A percentile compares a stretch with the other conserved stretches of the same genome.
Conservation (phyloP, 768 basidiomycete species). For the Termitomyces sp. region DNA sequence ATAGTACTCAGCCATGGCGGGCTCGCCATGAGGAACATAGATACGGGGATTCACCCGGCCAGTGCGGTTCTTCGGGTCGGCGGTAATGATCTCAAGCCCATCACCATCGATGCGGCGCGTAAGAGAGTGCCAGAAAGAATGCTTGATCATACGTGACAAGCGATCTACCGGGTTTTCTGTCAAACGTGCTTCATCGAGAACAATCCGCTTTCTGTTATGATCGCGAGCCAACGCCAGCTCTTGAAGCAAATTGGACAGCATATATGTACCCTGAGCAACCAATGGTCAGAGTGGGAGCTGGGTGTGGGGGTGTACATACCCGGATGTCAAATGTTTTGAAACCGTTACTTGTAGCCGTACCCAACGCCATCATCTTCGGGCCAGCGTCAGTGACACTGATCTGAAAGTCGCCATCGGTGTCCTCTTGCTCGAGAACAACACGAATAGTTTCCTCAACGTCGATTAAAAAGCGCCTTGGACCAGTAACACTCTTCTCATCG, state of each 20-base stretch:
- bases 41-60: conserved; percentile 87
- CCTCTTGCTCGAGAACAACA: conserved; percentile 94
- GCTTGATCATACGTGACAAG: conserved; percentile 93
- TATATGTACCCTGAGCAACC: conserved; percentile 82
- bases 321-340: conserved; percentile 97
- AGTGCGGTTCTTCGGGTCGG: conserved; percentile 96
- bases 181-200: conserved; percentile 97
- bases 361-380: conserved; percentile 92
- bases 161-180: conserved; percentile 98
- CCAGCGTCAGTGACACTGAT: conserved; percentile 96
- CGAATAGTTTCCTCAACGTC: conserved; percentile 98
- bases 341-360: conserved; percentile 95
- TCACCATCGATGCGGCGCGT: conserved; percentile 97
- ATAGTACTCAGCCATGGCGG: conserved; percentile 95
- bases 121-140: conserved; percentile 97
- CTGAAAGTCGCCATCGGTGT: conserved; percentile 95
- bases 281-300: conserved; percentile 7
- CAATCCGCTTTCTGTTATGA: conserved; percentile 91
- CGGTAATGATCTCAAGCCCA: conserved; percentile 94
- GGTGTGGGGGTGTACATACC: conserved; percentile 34
- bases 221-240: conserved; percentile 96
- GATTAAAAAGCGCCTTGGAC: conserved; percentile 86
- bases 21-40: conserved; percentile 91
- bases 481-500: conserved; percentile 80
- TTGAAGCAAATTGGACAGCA: conserved; percentile 98